Evolutionary conservation across 768 basidiomycete genomes (phyloP).

Genomic region (Megacollybia marginata): DNA sequence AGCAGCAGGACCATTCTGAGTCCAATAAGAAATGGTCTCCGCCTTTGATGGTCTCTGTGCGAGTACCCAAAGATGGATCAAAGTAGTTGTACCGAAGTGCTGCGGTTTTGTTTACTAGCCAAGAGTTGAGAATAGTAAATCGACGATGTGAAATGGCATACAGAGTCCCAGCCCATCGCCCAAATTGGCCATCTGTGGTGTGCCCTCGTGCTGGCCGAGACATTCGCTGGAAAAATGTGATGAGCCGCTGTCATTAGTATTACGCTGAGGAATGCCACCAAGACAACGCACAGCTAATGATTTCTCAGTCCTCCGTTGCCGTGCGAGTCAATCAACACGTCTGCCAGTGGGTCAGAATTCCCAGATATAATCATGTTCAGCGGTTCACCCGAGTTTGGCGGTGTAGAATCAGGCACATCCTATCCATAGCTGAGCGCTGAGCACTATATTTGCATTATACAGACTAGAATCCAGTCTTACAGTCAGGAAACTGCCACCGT

Average conservation of each 20-base stretch:
- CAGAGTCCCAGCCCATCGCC: constrained; percentile 76
- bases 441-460: no score
- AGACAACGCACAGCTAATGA: constrained; percentile 59
- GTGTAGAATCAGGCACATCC: constrained; percentile 52
- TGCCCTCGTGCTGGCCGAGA: constrained; percentile 72
- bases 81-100: constrained; percentile 85
- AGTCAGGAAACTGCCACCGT: constrained; percentile 65
- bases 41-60: constrained; percentile 77
- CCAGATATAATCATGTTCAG: constrained; percentile 77
- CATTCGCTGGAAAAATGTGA: constrained; percentile 73
- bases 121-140: background rate
- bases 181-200: constrained; percentile 63
- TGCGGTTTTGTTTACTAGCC: constrained; percentile 68
- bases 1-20: constrained; percentile 57
- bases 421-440: constrained; percentile 24
- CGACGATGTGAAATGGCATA: constrained; percentile 26
- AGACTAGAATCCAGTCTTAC: constrained; percentile 33
- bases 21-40: constrained; percentile 88
- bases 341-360: constrained; percentile 62
- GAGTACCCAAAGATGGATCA: constrained; percentile 75
- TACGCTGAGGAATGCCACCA: background rate
- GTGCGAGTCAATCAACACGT: constrained; percentile 55
- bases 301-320: constrained; percentile 71
- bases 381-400: constrained; percentile 77
- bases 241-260: constrained; percentile 35